A percentile compares a stretch with the other conserved stretches of the same genome.
Evolutionary conservation across 495 filamentous ascomycete genomes (phyloP).

Genomic region (Xylaria castorea): DNA sequence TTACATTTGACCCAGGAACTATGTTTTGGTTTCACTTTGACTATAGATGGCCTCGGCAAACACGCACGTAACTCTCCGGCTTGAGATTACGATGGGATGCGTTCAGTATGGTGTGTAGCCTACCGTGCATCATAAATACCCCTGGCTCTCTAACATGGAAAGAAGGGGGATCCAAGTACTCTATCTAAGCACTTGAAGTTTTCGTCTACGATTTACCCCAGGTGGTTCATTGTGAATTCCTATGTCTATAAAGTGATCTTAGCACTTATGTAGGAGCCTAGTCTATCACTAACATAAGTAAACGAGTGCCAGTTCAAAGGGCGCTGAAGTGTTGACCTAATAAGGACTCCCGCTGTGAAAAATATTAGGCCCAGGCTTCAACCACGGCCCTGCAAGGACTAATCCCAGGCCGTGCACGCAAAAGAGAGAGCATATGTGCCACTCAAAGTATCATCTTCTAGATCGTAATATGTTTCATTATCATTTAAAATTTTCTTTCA

Average conservation of each 20-base stretch:
- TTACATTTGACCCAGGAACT: neutral
- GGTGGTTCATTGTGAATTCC: neutral
- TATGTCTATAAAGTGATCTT: too few species aligned
- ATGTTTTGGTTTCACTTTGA: neutral
- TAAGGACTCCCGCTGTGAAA: neutral
- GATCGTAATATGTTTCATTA: neutral
- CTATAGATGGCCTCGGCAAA: neutral
- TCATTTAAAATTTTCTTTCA: neutral
- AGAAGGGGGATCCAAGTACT: neutral
- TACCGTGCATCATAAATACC: neutral
- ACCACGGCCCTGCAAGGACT: too few species aligned
- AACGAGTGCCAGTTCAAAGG: too few species aligned
- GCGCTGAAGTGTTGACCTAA: too few species aligned
- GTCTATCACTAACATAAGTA: too few species aligned
- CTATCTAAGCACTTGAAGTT: too few species aligned
- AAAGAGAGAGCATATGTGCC: neutral
- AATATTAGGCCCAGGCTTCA: neutral
- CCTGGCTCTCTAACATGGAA: neutral
- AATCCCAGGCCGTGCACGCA: too few species aligned
- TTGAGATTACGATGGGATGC: neutral
- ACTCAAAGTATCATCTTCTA: neutral
- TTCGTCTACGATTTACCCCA: neutral
- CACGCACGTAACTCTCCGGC: neutral
- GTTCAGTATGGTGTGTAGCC: neutral
- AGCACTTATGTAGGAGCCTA: neutral